These are phyloP conservation scores for Collybia nuda DNA, from an alignment of 768 basidiomycete species.

Conservation along the genomic window DNA sequence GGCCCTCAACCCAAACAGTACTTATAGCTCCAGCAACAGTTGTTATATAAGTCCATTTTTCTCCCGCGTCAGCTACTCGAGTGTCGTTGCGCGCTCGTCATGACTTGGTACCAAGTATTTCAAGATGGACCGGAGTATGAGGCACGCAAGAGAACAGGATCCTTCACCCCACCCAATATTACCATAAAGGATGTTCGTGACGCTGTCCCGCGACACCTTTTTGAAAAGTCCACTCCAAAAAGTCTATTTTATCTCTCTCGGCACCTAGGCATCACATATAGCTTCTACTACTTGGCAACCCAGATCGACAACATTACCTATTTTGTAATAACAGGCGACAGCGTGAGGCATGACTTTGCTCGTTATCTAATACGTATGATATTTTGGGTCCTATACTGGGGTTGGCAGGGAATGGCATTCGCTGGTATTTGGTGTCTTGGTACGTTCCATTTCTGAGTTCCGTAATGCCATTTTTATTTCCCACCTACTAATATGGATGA, in stretches of 20 bases:
- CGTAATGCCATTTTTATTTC: not conserved
- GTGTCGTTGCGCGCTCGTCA: conserved; percentile 10
- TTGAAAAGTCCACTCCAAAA: conserved; percentile 40
- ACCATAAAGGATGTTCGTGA: conserved; percentile 44
- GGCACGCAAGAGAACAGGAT: conserved; percentile 33
- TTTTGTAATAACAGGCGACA: conserved; percentile 1
- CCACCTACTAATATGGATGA: not conserved
- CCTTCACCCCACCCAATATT: conserved; percentile 41
- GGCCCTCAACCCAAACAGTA: conserved; percentile 7
- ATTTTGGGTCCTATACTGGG: conserved; percentile 50
- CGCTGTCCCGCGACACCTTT: conserved; percentile 48
- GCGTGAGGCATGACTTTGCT: conserved; percentile 9
- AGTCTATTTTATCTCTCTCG: conserved; percentile 42
- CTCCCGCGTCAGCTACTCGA: not conserved
- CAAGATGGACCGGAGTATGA: conserved; percentile 51
- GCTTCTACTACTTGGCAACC: conserved; percentile 38
- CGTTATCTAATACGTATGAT: conserved; percentile 18
- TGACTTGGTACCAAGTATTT: conserved; percentile 43
- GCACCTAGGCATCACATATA: conserved; percentile 37
- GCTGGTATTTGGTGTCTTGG: conserved; percentile 46
- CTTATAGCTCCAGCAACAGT: conserved; percentile 6
- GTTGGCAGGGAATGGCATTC: conserved; percentile 46
- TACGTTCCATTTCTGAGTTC: conserved; percentile 16
- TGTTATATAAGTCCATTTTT: not conserved
- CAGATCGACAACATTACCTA: conserved; percentile 25